Percentiles rank a stretch among this genome's conserved stretches.
phyloP scores from a whole-genome alignment of 305 asterid genomes.

The Fraxinus albicans region DNA sequence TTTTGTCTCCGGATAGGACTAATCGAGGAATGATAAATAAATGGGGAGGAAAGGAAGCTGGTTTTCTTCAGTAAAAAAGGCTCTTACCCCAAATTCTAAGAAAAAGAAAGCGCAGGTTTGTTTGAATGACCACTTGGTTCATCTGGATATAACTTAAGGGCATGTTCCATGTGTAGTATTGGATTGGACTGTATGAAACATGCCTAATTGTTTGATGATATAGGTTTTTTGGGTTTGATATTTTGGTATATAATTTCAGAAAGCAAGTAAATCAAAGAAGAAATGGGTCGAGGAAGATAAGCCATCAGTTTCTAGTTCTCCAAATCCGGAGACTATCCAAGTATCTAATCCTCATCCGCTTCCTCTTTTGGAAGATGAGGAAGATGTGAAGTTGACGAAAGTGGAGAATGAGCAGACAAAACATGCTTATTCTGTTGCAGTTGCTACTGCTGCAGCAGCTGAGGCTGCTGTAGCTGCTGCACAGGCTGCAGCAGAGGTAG shows the following conservation, averaged over 20 bases:
- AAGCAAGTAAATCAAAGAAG: conserved; percentile 40
- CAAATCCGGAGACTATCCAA: conserved; percentile 40
- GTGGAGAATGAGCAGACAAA: conserved; percentile 60
- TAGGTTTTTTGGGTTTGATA: background rate
- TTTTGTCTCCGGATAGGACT: conserved; percentile 21
- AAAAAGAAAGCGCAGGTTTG: conserved; percentile 52
- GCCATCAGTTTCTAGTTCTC: conserved; percentile 39
- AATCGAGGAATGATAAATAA: conserved; percentile 41
- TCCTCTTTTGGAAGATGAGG: conserved; percentile 62
- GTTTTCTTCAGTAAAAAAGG: conserved; percentile 89
- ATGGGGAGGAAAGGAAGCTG: conserved; percentile 93
- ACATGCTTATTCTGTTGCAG: conserved; percentile 72
- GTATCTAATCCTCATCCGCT: conserved; percentile 45
- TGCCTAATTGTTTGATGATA: conserved; percentile 1
- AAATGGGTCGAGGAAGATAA: conserved; percentile 52
- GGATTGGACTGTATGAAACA: background rate
- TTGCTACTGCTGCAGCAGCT: conserved; percentile 71
- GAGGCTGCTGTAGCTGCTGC: conserved; percentile 72
- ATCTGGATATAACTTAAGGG: background rate
- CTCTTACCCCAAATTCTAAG: conserved; percentile 70
- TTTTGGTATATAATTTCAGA: conserved; percentile 42
- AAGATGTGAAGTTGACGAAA: conserved; percentile 57
- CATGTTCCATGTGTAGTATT: background rate
- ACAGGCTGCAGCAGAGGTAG: conserved; percentile 76
- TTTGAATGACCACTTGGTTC: background rate